Evolutionary conservation across 306 rosid species (phyloP), one percentile per base, ranked within the genome.

Genomic region (Astragalus glycyphyllos): DNA sequence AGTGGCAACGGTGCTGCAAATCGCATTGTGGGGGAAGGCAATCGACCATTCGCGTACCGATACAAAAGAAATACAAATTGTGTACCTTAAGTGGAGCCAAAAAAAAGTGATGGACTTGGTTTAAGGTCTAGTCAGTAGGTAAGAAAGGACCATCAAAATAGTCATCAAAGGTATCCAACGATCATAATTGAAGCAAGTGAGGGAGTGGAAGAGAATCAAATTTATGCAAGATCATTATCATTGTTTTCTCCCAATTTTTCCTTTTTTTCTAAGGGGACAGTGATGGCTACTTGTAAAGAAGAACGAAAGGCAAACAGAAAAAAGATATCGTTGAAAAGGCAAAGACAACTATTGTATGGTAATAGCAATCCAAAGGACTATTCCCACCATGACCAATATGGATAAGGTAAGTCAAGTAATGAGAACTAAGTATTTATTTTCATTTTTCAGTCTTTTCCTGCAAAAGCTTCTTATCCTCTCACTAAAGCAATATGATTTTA

Each of bases 341-440:
- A 54, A 48, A 58, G 80, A 76, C 68, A 57, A 63, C 65, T 71
- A 79, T 74, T 78, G 45, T 71, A 57, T 55, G 79, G 76, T 69
- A 50, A 32, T 68, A 80, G 68, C 58, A 69, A 58, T 26, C 70
- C 32, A 17, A 11, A 62, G 44, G 58, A 81, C 84, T 73, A 65
- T 78, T 80, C 83, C 87, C 87, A 73, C 85, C 82, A 72, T 55
- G 60, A 49, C 84, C 77, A 60, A 64, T 63, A 34, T 74, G 90
- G 93, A 83, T 79, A 88, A 85, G 85, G 61, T 45, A 54, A 68
- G 56, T 54, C 54, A 41, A 53, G 69, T 38, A 50, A 45, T 62
- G 70, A 54, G 65, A 77, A 58, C 74, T 47, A 55, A 64, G 37
- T 72, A 56, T 50, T 56, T 56, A 1, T 12, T 26, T 29, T 57